These are phyloP conservation scores for Trypethelium eluteriae DNA, from an alignment of 495 filamentous ascomycete species.

Conservation along the genomic window DNA sequence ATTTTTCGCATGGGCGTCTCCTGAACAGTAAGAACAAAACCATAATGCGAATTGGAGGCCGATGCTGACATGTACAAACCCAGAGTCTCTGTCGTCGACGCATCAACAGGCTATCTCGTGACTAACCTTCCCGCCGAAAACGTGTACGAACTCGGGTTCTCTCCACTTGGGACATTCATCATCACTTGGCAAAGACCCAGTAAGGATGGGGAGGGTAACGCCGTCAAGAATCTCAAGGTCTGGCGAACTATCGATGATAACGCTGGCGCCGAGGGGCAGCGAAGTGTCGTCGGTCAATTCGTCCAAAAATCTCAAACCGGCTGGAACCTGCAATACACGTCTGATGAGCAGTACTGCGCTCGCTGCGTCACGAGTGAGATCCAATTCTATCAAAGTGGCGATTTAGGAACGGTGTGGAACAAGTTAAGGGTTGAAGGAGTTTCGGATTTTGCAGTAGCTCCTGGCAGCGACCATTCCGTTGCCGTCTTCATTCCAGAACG, in stretches of 20 bases:
- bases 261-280: constrained; percentile 43
- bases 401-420: constrained; percentile 83
- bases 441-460: constrained; percentile 78
- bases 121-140: constrained; percentile 66
- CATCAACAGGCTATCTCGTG: constrained; percentile 68
- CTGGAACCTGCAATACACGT: constrained; percentile 96
- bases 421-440: constrained; percentile 91
- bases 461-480: constrained; percentile 78
- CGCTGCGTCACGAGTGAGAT: constrained; percentile 93
- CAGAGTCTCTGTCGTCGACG: constrained; percentile 75
- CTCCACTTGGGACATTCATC: constrained; percentile 79
- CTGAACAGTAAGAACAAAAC: constrained; percentile 53
- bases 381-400: constrained; percentile 85
- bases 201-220: constrained; percentile 88
- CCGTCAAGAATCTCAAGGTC: constrained; percentile 91
- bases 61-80: constrained; percentile 12
- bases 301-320: constrained; percentile 92
- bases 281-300: constrained; percentile 71
- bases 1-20: constrained; percentile 91
- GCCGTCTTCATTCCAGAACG: constrained; percentile 91
- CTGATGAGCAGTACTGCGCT: constrained; percentile 85
- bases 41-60: not conserved
- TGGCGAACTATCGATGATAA: constrained; percentile 68
- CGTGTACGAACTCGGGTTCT: constrained; percentile 91
- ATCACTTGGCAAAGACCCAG: constrained; percentile 93